These are phyloP conservation scores for Fulvia fulva DNA, from an alignment of 2,329 filamentous ascomycete species.

Conservation along the genomic window DNA sequence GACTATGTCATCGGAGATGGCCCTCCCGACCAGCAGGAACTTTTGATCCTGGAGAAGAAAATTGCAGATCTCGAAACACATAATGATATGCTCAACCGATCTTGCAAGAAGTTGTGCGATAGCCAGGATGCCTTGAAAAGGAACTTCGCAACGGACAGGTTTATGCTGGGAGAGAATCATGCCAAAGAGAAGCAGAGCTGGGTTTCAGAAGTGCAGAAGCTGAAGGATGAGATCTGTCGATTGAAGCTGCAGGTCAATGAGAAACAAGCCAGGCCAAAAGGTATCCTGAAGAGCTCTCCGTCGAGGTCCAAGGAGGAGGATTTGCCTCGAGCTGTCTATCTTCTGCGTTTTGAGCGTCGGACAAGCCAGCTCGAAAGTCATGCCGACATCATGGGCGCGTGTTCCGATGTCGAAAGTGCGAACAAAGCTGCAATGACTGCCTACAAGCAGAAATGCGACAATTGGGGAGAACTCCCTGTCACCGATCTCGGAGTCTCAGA, in stretches of 20 bases:
- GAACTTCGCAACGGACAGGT: background rate
- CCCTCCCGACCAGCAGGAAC: too few species aligned
- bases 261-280: background rate
- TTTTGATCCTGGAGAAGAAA: too few species aligned
- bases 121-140: background rate
- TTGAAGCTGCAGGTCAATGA: background rate
- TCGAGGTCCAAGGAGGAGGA: background rate
- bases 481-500: background rate
- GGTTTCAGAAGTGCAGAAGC: background rate
- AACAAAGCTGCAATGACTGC: background rate
- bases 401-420: background rate
- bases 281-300: background rate
- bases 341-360: background rate
- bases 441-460: background rate
- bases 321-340: background rate
- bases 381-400: background rate
- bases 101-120: background rate
- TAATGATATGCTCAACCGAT: background rate
- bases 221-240: background rate
- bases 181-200: background rate
- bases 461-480: background rate
- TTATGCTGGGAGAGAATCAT: background rate
- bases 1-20: too few species aligned
- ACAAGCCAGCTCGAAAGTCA: background rate
- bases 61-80: background rate